phyloP scores from a whole-genome alignment of 306 rosid species.

The Hippophae gyantsensis region DNA sequence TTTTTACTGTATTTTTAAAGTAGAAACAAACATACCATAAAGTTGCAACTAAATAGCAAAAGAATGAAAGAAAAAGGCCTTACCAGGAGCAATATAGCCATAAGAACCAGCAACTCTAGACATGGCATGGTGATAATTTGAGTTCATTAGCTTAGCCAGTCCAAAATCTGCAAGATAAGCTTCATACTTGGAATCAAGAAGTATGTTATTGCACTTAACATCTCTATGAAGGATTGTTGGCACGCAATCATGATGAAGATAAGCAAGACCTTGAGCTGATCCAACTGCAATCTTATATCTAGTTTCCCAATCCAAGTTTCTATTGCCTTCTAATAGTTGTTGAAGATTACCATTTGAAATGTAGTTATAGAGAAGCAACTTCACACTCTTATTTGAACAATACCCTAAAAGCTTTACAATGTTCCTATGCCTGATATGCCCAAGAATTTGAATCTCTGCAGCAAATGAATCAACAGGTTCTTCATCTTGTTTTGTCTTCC shows the following conservation, averaged over 20 bases:
- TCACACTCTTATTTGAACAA: slow-evolving; percentile 81
- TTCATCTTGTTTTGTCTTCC: slow-evolving; percentile 85
- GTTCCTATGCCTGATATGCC: slow-evolving; percentile 91
- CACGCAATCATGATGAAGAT: slow-evolving; percentile 93
- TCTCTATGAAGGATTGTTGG: slow-evolving; percentile 94
- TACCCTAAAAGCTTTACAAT: slow-evolving; percentile 86
- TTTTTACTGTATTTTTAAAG: too few relatives aligned
- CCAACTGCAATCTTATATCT: slow-evolving; percentile 96
- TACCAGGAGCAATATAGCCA: slow-evolving; percentile 98
- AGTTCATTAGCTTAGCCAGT: slow-evolving; percentile 80
- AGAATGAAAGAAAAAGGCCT: slow-evolving; percentile 6
- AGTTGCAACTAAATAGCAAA: background rate
- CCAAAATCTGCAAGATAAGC: slow-evolving; percentile 95
- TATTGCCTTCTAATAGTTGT: slow-evolving; percentile 70
- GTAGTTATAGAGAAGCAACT: slow-evolving; percentile 88
- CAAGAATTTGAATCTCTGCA: slow-evolving; percentile 92
- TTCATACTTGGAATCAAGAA: slow-evolving; percentile 78
- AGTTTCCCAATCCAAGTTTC: slow-evolving; percentile 89
- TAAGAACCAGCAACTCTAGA: slow-evolving; percentile 98
- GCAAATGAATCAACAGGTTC: slow-evolving; percentile 79
- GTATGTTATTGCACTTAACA: slow-evolving; percentile 95
- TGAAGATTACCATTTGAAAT: slow-evolving; percentile 84
- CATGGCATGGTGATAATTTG: slow-evolving; percentile 77
- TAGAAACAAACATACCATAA: background rate
- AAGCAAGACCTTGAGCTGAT: slow-evolving; percentile 85